Evolutionary conservation across 2,329 filamentous ascomycete genomes (phyloP).

Genomic region (Aspergillus eucalypticola): DNA sequence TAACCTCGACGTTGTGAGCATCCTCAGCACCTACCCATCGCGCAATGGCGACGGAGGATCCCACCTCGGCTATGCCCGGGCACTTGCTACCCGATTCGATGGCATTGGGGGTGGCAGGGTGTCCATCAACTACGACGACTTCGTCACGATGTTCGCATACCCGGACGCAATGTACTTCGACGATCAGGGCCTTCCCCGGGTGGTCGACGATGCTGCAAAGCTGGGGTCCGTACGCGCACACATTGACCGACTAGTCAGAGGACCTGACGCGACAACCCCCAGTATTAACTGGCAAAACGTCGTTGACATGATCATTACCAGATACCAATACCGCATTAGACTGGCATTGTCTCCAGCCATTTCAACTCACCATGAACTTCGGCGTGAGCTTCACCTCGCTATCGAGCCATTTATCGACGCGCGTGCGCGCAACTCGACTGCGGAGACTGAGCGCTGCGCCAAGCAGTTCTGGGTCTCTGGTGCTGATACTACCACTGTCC

Average conservation of each 20-base stretch:
- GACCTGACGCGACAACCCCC: background rate
- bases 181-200: background rate
- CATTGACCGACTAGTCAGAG: background rate
- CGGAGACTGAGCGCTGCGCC: background rate
- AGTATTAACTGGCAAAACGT: background rate
- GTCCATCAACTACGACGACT: background rate
- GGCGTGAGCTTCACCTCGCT: background rate
- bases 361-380: background rate
- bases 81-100: background rate
- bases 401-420: background rate
- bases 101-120: background rate
- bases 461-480: background rate
- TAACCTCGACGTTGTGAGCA: background rate
- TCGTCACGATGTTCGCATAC: background rate
- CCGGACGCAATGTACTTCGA: background rate
- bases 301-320: background rate
- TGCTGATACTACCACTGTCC: background rate
- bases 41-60: background rate
- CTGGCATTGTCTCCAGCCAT: background rate
- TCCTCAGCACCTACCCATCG: background rate
- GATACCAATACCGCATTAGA: background rate
- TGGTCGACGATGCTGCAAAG: background rate
- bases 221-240: background rate
- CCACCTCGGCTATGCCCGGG: background rate
- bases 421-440: background rate